These are phyloP conservation scores for Hypoxylon rubiginosum DNA, from an alignment of 2,329 filamentous ascomycete species.

Conservation along the genomic window DNA sequence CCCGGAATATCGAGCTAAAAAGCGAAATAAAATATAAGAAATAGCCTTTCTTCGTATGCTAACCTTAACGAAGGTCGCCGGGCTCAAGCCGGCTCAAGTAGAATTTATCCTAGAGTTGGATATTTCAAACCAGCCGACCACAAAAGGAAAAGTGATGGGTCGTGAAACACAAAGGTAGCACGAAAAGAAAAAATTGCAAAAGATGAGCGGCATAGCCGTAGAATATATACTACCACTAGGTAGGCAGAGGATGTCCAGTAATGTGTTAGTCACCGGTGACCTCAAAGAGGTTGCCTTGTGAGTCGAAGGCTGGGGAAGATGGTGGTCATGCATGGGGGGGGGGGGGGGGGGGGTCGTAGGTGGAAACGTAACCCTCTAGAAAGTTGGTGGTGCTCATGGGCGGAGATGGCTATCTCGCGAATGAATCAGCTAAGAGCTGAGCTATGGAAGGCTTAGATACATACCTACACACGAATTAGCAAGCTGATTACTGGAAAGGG, in stretches of 20 bases:
- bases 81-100: slow-evolving; percentile 48
- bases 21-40: slow-evolving; percentile 27
- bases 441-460: slow-evolving; percentile 38
- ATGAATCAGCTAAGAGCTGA: slow-evolving; percentile 41
- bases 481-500: slow-evolving; percentile 43
- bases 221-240: slow-evolving; percentile 49
- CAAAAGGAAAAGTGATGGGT: slow-evolving; percentile 42
- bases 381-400: slow-evolving; percentile 43
- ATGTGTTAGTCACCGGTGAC: slow-evolving; percentile 53
- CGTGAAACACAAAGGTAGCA: slow-evolving; percentile 40
- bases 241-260: slow-evolving; percentile 43
- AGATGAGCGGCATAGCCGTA: slow-evolving; percentile 34
- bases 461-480: slow-evolving; percentile 36
- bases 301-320: slow-evolving; percentile 43
- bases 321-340: slow-evolving; percentile 49
- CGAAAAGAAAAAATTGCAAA: slow-evolving; percentile 25
- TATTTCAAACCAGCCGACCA: slow-evolving; percentile 38
- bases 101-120: slow-evolving; percentile 33
- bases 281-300: slow-evolving; percentile 52
- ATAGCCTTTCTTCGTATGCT: slow-evolving; percentile 31
- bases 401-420: slow-evolving; percentile 32
- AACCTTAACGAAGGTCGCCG: slow-evolving; percentile 43
- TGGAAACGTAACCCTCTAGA: slow-evolving; percentile 41
- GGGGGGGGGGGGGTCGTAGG: slow-evolving; percentile 24
- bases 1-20: slow-evolving; percentile 22